A percentile compares a stretch with the other conserved stretches of the same genome.
Evolutionary conservation across 2,329 filamentous ascomycete genomes (phyloP).

Genomic region (Colletotrichum truncatum): DNA sequence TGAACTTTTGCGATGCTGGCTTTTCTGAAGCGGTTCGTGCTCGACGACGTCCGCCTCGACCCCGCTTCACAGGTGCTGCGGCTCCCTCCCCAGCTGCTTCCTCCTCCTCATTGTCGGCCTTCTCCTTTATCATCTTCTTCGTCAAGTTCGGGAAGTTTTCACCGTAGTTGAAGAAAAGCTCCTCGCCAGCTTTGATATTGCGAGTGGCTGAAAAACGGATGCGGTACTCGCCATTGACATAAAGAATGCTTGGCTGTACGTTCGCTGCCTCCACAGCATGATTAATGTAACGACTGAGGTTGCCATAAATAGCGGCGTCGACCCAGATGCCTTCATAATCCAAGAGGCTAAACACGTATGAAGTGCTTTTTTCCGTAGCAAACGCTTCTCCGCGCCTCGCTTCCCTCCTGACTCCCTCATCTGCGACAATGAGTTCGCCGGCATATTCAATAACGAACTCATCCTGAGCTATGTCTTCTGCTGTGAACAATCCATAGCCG

Average conservation of each 20-base stretch:
- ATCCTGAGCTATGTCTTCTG: conserved; percentile 71
- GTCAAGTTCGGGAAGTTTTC: conserved; percentile 72
- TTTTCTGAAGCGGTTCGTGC: conserved; percentile 1
- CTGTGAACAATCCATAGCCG: conserved; percentile 80
- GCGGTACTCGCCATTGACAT: conserved; percentile 79
- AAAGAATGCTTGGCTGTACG: conserved; percentile 70
- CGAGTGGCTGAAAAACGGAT: conserved; percentile 77
- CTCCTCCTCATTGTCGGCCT: conserved; percentile 39
- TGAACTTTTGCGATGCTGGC: conserved; percentile 1
- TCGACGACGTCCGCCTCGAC: conserved; percentile 13
- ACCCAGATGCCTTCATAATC: conserved; percentile 73
- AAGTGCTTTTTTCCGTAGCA: conserved; percentile 68
- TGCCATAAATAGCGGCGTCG: conserved; percentile 80
- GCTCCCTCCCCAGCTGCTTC: conserved; percentile 10
- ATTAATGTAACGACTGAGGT: conserved; percentile 86
- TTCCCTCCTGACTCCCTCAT: conserved; percentile 75
- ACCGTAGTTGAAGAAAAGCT: conserved; percentile 85
- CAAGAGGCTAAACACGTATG: conserved; percentile 70
- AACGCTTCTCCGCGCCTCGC: conserved; percentile 68
- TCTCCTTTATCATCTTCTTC: conserved; percentile 58
- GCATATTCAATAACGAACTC: conserved; percentile 86
- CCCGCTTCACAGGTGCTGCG: conserved; percentile 3
- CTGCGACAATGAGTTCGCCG: conserved; percentile 77
- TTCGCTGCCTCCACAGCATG: conserved; percentile 69
- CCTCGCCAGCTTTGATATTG: conserved; percentile 76